Percentiles rank a stretch among this genome's conserved stretches.
Conservation (phyloP, 306 rosid genomes). For the Cucurbita argyrosperma region DNA sequence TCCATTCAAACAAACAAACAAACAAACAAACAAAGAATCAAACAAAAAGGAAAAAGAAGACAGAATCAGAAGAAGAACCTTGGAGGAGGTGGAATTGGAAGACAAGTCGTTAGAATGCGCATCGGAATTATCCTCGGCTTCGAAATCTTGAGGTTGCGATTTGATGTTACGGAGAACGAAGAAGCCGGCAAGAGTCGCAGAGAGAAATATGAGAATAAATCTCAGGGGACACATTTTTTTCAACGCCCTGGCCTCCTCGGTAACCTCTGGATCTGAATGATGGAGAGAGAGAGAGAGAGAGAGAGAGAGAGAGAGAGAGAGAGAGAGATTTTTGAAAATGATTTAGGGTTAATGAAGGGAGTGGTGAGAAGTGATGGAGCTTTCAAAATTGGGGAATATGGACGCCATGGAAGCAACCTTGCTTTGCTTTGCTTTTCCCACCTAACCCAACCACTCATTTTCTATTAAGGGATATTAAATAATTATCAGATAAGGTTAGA, state of each 20-base stretch:
- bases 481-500: background rate
- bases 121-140: background rate
- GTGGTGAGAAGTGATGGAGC: background rate
- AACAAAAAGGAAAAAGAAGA: background rate
- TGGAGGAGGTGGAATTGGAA: constrained; percentile 6
- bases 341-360: background rate
- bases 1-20: background rate
- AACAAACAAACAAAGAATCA: background rate
- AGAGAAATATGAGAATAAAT: constrained; percentile 65
- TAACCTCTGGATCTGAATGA: background rate
- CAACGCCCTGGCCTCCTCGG: background rate
- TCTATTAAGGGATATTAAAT: background rate
- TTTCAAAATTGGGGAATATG: background rate
- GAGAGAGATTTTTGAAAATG: background rate
- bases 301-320: too few relatives aligned
- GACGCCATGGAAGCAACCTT: background rate
- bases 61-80: constrained; percentile 12
- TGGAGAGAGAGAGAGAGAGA: background rate
- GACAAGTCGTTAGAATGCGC: background rate
- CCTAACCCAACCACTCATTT: constrained; percentile 4
- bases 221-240: constrained; percentile 71
- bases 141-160: constrained; percentile 19
- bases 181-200: constrained; percentile 95
- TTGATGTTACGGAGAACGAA: constrained; percentile 69
- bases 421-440: background rate